phyloP scores from a whole-genome alignment of 768 basidiomycete species.

The Lepiota brunneoincarnata region DNA sequence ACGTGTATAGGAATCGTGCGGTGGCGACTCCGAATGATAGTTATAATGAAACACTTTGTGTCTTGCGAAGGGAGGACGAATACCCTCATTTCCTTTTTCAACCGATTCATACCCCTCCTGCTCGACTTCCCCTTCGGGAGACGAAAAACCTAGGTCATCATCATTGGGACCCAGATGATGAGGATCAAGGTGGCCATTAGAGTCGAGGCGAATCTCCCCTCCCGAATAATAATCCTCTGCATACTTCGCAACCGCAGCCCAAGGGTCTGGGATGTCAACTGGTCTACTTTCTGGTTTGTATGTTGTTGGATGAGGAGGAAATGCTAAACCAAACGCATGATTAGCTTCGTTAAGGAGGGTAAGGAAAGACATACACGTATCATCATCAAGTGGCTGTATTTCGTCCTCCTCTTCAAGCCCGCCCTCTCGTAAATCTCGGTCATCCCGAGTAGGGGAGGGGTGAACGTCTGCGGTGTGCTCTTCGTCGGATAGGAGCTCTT shows the following conservation, averaged over 20 bases:
- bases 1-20: no score
- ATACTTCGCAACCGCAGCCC: conserved; percentile 30
- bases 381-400: conserved; percentile 28
- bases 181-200: conserved; percentile 15
- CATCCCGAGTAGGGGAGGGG: conserved; percentile 11
- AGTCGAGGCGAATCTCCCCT: conserved; percentile 29
- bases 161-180: conserved; percentile 24
- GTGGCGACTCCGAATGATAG: no score
- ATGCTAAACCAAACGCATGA: conserved; percentile 19
- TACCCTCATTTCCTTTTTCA: not conserved
- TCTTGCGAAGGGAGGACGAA: not conserved
- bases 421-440: not conserved
- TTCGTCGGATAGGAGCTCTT: conserved; percentile 20
- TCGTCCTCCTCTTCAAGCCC: conserved; percentile 20
- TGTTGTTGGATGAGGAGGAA: conserved; percentile 14
- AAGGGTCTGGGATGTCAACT: conserved; percentile 32
- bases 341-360: not conserved
- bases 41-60: no score
- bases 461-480: conserved; percentile 9
- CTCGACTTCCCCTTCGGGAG: not conserved
- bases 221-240: conserved; percentile 40
- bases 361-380: conserved; percentile 25
- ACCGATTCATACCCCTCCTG: conserved; percentile 17
- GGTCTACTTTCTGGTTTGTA: conserved; percentile 5
- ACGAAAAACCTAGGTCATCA: conserved; percentile 1